These are phyloP conservation scores for Pelargonium cotyledonis DNA, from an alignment of 441 rosid species.

Conservation along the genomic window DNA sequence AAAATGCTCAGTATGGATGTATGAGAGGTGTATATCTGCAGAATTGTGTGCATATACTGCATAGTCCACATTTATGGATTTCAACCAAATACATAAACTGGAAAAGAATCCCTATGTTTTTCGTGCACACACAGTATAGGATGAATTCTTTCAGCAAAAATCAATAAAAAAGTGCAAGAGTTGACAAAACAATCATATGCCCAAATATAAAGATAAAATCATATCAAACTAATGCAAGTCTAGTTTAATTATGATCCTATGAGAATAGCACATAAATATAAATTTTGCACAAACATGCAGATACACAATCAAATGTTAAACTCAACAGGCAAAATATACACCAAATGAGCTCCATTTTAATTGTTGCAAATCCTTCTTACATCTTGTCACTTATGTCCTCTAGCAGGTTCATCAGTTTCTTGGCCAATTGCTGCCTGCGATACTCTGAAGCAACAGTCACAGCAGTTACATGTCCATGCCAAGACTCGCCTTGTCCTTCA, in stretches of 20 bases:
- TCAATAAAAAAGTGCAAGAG: not conserved
- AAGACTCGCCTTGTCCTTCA: constrained; percentile 74
- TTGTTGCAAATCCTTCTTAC: constrained; percentile 25
- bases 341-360: not conserved
- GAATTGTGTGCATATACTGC: not conserved
- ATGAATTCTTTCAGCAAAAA: not conserved
- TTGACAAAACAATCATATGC: not conserved
- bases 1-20: not conserved
- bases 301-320: not conserved
- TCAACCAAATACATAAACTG: not conserved
- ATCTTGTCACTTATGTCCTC: constrained; percentile 89
- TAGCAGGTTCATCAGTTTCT: constrained; percentile 83
- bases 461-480: constrained; percentile 86
- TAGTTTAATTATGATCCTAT: not conserved
- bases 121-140: not conserved
- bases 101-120: not conserved
- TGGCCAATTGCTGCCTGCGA: constrained; percentile 85
- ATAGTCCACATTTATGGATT: not conserved
- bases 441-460: constrained; percentile 83
- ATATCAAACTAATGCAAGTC: not conserved
- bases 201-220: too few relatives aligned
- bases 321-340: not conserved
- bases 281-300: not conserved
- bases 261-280: not conserved
- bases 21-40: not conserved